A percentile compares a stretch with the other conserved stretches of the same genome.
Conservation (phyloP, 208 protist species). For the Leishmania turanica region DNA sequence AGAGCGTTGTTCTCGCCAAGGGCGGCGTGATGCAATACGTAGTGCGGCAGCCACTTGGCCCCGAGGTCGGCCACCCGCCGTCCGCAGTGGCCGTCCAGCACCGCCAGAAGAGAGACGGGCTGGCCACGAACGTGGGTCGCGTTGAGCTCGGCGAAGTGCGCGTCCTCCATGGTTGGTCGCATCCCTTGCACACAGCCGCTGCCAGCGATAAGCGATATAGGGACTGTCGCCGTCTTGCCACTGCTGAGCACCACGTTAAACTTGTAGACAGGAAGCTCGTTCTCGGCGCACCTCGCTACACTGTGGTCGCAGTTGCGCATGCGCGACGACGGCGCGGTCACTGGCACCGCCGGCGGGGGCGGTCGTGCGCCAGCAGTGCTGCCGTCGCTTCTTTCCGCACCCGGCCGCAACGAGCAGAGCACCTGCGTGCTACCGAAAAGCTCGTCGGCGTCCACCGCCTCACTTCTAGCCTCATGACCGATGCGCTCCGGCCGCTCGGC, state of each 20-base stretch:
- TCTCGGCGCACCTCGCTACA: background rate
- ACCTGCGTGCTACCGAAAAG: constrained; percentile 27
- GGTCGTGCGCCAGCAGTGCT: background rate
- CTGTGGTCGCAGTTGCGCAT: background rate
- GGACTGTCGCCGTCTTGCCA: constrained; percentile 47
- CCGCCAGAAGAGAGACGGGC: constrained; percentile 60
- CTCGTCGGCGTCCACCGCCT: background rate
- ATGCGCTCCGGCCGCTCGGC: background rate
- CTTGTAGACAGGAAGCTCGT: constrained; percentile 44
- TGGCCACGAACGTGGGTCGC: constrained; percentile 49
- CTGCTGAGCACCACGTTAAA: constrained; percentile 81
- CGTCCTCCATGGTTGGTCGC: constrained; percentile 85
- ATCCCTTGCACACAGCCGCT: constrained; percentile 72
- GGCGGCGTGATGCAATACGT: constrained; percentile 58
- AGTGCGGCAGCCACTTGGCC: constrained; percentile 60
- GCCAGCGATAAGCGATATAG: constrained; percentile 56
- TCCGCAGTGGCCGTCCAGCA: constrained; percentile 87
- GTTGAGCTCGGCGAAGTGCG: constrained; percentile 65
- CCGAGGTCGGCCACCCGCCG: constrained; percentile 69
- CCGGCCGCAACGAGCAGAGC: constrained; percentile 16
- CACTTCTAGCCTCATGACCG: background rate
- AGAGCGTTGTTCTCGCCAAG: constrained; percentile 78
- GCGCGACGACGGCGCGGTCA: constrained; percentile 2
- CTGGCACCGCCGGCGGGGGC: constrained; percentile 2
- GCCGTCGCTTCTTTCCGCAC: background rate